Evolutionary conservation across 2,329 filamentous ascomycete species (phyloP).

Genomic region (Fusarium sp.): DNA sequence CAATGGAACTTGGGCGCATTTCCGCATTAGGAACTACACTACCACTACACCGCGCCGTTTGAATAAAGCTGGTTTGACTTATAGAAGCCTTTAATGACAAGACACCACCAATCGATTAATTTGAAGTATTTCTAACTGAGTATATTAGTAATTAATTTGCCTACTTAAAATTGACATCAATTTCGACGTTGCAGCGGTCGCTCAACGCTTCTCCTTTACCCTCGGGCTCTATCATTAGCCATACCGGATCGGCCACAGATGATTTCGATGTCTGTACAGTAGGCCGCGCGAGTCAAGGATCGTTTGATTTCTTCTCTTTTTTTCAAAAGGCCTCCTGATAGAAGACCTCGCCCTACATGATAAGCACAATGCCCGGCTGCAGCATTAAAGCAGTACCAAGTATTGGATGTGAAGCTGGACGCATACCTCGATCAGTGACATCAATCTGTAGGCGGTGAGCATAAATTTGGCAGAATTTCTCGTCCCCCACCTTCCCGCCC

Average conservation of each 20-base stretch:
- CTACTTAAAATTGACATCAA: not conserved
- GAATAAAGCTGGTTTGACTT: not conserved
- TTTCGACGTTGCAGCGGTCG: not conserved
- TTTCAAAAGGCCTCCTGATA: not conserved
- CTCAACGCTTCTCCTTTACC: not conserved
- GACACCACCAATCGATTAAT: not conserved
- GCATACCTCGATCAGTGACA: not conserved
- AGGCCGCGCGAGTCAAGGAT: not conserved
- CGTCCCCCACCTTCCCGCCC: constrained; percentile 48
- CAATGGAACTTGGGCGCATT: constrained; percentile 23
- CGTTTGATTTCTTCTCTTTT: not conserved
- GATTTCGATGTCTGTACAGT: not conserved
- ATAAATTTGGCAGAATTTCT: constrained; percentile 45
- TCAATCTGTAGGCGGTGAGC: constrained; percentile 33
- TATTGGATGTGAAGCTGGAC: not conserved
- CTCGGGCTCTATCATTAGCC: not conserved
- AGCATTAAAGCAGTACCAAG: not conserved
- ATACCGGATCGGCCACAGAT: not conserved
- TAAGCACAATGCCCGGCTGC: not conserved
- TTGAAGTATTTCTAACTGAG: not conserved
- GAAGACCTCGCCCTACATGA: not conserved
- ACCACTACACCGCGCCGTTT: not conserved
- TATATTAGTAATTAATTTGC: no score
- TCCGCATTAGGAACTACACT: constrained; percentile 22
- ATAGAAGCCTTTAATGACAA: not conserved